A percentile compares a stretch with the other conserved stretches of the same genome.
These are phyloP conservation scores for Paramecium pentaurelia DNA, from an alignment of 73 alveolate genomes.

Conservation along the genomic window DNA sequence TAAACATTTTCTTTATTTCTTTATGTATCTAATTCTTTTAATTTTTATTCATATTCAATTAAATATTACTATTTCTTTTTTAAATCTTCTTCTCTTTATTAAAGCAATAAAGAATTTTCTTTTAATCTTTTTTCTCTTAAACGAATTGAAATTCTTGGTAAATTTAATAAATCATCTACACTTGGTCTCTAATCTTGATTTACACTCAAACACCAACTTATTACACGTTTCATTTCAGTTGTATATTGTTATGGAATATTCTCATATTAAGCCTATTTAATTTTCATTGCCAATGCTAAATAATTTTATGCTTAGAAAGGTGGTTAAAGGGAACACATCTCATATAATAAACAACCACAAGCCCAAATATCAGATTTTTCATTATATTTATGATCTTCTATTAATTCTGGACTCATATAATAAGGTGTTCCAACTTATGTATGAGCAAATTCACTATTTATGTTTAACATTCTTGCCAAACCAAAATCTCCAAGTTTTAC, in stretches of 20 bases:
- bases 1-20: not conserved
- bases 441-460: conserved; percentile 89
- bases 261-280: conserved; percentile 78
- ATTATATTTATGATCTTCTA: conserved; percentile 90
- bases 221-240: conserved; percentile 84
- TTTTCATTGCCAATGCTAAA: conserved; percentile 84
- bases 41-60: not conserved
- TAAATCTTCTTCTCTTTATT: conserved; percentile 77
- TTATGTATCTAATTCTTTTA: not conserved
- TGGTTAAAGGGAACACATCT: conserved; percentile 84
- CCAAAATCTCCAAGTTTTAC: conserved; percentile 96
- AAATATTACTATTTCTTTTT: conserved; percentile 48
- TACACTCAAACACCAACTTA: conserved; percentile 82
- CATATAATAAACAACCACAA: conserved; percentile 93
- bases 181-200: conserved; percentile 83
- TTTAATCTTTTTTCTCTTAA: conserved; percentile 81
- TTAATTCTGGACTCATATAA: conserved; percentile 97
- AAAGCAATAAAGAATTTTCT: conserved; percentile 74
- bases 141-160: conserved; percentile 73
- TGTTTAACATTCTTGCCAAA: conserved; percentile 80
- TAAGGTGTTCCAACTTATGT: conserved; percentile 98
- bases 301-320: conserved; percentile 95
- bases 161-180: conserved; percentile 77
- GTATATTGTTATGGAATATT: conserved; percentile 78
- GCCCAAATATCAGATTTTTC: conserved; percentile 97